Evolutionary conservation across 2,329 filamentous ascomycete genomes (phyloP).

Genomic region (Aspergillus sp.): DNA sequence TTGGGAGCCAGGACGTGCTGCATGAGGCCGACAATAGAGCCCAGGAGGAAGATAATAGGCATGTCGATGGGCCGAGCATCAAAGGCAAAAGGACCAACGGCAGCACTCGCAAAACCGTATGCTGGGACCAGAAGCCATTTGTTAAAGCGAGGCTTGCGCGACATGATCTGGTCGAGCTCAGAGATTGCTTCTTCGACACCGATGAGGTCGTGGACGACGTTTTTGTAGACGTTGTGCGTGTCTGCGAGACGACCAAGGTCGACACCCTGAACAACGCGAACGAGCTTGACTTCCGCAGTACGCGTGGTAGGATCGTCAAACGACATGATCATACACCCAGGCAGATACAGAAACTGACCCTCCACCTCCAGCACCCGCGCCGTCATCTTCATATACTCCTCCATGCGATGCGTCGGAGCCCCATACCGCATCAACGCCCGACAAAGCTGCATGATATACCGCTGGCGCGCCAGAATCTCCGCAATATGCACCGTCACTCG

Average conservation of each 20-base stretch:
- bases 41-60: slow-evolving; percentile 74
- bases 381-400: slow-evolving; percentile 90
- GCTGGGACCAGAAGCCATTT: slow-evolving; percentile 60
- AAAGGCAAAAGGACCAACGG: slow-evolving; percentile 80
- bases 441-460: slow-evolving; percentile 83
- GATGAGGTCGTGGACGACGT: slow-evolving; percentile 50
- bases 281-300: slow-evolving; percentile 49
- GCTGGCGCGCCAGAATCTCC: slow-evolving; percentile 76
- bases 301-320: slow-evolving; percentile 63
- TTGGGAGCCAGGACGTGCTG: slow-evolving; percentile 74
- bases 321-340: slow-evolving; percentile 92
- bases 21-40: slow-evolving; percentile 70
- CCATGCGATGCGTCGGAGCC: slow-evolving; percentile 86
- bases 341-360: slow-evolving; percentile 87
- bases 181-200: slow-evolving; percentile 48
- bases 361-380: slow-evolving; percentile 85
- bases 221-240: slow-evolving; percentile 50
- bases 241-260: slow-evolving; percentile 48
- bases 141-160: slow-evolving; percentile 56
- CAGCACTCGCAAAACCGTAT: slow-evolving; percentile 73
- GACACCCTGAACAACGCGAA: slow-evolving; percentile 45
- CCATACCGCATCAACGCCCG: slow-evolving; percentile 87
- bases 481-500: slow-evolving; percentile 63
- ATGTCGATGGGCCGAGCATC: slow-evolving; percentile 75
- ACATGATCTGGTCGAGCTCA: slow-evolving; percentile 56